Conservation (phyloP, 2,329 filamentous ascomycete genomes). For the Botrytis hyacinthi region DNA sequence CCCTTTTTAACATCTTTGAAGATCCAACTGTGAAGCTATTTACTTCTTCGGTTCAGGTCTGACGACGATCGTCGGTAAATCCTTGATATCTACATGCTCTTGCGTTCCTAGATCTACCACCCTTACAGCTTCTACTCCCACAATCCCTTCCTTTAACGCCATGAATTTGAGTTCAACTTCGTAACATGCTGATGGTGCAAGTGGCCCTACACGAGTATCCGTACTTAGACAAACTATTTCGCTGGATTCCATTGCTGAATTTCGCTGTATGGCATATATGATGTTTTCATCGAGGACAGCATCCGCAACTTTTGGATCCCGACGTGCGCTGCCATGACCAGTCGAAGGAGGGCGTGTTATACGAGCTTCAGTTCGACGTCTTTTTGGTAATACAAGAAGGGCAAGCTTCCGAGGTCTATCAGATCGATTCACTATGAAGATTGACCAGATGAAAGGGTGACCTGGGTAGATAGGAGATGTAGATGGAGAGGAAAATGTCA, state of each 20-base stretch:
- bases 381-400: conserved; percentile 64
- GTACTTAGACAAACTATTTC: conserved; percentile 74
- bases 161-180: conserved; percentile 71
- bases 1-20: neutral
- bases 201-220: conserved; percentile 69
- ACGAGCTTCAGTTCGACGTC: conserved; percentile 56
- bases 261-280: conserved; percentile 68
- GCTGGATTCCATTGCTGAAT: conserved; percentile 59
- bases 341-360: conserved; percentile 48
- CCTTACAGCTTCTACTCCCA: conserved; percentile 69
- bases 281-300: conserved; percentile 71
- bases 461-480: conserved; percentile 61
- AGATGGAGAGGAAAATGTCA: conserved; percentile 67
- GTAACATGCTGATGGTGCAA: conserved; percentile 71
- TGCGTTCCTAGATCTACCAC: conserved; percentile 72
- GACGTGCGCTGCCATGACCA: conserved; percentile 40
- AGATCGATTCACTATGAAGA: conserved; percentile 74
- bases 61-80: conserved; percentile 68
- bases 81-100: conserved; percentile 73
- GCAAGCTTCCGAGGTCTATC: conserved; percentile 64
- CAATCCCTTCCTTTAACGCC: conserved; percentile 62
- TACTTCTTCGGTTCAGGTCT: conserved; percentile 11
- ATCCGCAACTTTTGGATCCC: conserved; percentile 50
- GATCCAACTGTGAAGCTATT: neutral
- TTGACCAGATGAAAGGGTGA: conserved; percentile 67